Evolutionary conservation across 192 early-diverging fungal species (phyloP), one percentile per base, ranked within the genome.

Genomic region (Coemansia sp.): DNA sequence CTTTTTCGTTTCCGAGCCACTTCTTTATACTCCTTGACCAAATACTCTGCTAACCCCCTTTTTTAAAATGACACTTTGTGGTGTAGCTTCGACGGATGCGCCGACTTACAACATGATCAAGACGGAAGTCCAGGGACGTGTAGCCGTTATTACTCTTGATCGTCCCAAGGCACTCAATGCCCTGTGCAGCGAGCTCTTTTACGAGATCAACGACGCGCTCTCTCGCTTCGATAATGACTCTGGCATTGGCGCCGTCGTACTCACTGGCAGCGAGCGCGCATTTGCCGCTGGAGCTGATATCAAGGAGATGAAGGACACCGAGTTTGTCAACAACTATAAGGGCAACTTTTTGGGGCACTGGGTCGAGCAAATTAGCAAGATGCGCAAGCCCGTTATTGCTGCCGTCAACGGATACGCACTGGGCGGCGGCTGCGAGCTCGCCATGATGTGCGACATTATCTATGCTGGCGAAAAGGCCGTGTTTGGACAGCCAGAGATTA

Each of bases 221-320:
- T 79, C 83, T 52, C 86, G 84, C 26, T 92, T 91, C 64, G 95
- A 99, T 72, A 72, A 74, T 61, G 91, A 97, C 74, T 64, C 79
- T 8, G 75, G 66, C 19, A 88, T 99, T 66, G 94, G 96, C 66
- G 93, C 95, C 47, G 89, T 99, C 64, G 95, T 99, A 44, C 76
- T 99, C 39, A 99, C 97, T 44, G 97, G 97, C 63, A 94, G 90
- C 80, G 91, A 94, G 77, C 93, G 92, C 74, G 95, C 95, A 9
- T 99, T 99, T 89, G 96, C 97, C 62, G 96, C 97, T 40, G 97
- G 97, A 38, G 97, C 97, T 53, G 97, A 99, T 75, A 99, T 99
- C 84, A 97, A 99, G 88, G 95, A 99, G 81, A 99, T 99, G 97
- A 88, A 87, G 81, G 90, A 92, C 66, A 85, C 93, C 30, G 85